A percentile compares a stretch with the other conserved stretches of the same genome.
Evolutionary conservation across 139 green algal genomes (phyloP).

Genomic region (Coccomyxa sp.): DNA sequence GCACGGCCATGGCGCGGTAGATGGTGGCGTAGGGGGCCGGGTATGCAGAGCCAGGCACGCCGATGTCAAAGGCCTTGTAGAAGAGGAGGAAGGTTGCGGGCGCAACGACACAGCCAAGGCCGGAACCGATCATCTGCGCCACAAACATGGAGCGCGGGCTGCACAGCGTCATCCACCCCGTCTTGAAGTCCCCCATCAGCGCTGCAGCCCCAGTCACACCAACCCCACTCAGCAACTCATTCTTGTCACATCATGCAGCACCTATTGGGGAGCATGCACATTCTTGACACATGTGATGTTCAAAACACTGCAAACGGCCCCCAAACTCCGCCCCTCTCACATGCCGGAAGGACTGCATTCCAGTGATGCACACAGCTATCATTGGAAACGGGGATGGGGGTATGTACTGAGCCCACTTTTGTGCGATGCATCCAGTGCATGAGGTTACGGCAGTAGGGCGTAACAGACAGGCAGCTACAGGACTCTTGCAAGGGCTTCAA

Average conservation of each 20-base stretch:
- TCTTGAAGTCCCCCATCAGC: constrained; percentile 43
- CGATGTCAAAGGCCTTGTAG: constrained; percentile 24
- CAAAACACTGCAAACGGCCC: too few species aligned
- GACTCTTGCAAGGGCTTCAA: neutral
- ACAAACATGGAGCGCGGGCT: constrained; percentile 39
- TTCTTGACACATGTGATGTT: too few species aligned
- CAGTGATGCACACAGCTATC: too few species aligned
- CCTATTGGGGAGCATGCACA: too few species aligned
- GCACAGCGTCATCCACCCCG: constrained; percentile 37
- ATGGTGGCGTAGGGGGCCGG: constrained; percentile 39
- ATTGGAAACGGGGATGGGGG: too few species aligned
- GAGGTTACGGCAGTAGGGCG: neutral
- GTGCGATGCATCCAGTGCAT: too few species aligned
- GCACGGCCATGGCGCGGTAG: constrained; percentile 43
- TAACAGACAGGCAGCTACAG: neutral
- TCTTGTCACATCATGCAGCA: too few species aligned
- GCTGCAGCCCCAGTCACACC: constrained; percentile 6
- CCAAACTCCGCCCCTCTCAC: too few species aligned
- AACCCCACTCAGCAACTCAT: neutral
- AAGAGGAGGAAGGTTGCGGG: constrained; percentile 41
- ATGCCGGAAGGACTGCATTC: too few species aligned
- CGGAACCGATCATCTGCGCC: constrained; percentile 27
- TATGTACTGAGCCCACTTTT: too few species aligned
- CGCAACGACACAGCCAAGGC: constrained; percentile 28
- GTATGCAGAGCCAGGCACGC: neutral